These are phyloP conservation scores for Oryza longistaminata DNA, from an alignment of 176 grass and related monocot species.

Conservation along the genomic window DNA sequence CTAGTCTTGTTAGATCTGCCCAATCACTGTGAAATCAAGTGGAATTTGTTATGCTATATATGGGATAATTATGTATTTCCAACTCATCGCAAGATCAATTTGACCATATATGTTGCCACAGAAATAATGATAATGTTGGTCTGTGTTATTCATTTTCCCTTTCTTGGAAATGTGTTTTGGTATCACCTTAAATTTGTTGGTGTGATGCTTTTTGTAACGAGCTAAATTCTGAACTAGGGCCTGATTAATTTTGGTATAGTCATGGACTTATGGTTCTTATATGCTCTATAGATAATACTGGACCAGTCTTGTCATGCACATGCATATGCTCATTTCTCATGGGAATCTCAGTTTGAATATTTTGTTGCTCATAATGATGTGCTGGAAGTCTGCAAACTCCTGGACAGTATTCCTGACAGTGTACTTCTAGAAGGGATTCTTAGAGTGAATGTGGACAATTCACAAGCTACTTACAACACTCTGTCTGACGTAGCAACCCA, in stretches of 20 bases:
- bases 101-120: not conserved
- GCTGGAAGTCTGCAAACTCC: conserved; percentile 51
- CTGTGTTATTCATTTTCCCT: not conserved
- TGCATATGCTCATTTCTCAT: conserved; percentile 52
- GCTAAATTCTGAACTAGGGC: not conserved
- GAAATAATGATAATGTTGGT: not conserved
- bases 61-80: conserved; percentile 7
- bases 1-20: conserved; percentile 9
- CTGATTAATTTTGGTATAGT: conserved; percentile 22
- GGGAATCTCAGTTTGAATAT: conserved; percentile 94
- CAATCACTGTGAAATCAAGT: conserved; percentile 4
- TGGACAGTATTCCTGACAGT: conserved; percentile 62
- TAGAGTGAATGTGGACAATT: conserved; percentile 63
- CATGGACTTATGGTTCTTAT: conserved; percentile 32
- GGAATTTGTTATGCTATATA: conserved; percentile 10
- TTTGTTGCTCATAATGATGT: conserved; percentile 67
- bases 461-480: conserved; percentile 31
- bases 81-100: not conserved
- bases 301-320: conserved; percentile 61
- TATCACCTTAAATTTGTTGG: not conserved
- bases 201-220: conserved; percentile 16
- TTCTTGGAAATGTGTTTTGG: not conserved
- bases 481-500: conserved; percentile 21
- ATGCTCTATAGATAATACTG: conserved; percentile 73
- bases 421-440: conserved; percentile 71